Percentiles rank a stretch among this genome's conserved stretches.
phyloP scores from a whole-genome alignment of 2,329 filamentous ascomycete genomes.

The Fusarium sulawesiense region DNA sequence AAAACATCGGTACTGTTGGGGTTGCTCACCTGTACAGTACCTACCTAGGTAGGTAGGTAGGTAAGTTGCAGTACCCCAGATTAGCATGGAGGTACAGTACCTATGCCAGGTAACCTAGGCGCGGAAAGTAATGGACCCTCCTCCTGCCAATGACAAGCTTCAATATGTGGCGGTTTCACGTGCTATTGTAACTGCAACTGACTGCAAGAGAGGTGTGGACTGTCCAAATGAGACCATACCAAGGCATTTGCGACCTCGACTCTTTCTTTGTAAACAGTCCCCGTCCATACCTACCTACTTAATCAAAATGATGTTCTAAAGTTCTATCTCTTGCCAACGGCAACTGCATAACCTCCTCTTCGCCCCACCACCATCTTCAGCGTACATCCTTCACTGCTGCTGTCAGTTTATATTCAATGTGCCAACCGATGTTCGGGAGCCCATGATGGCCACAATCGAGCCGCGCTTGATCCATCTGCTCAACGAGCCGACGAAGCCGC shows the following conservation, averaged over 20 bases:
- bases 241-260: constrained; percentile 40
- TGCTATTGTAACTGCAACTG: constrained; percentile 40
- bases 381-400: constrained; percentile 11
- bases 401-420: constrained; percentile 46
- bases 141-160: constrained; percentile 38
- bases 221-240: constrained; percentile 43
- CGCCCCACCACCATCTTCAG: constrained; percentile 5
- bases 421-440: constrained; percentile 42
- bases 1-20: constrained; percentile 24
- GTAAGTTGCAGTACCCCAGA: background rate
- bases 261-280: constrained; percentile 38
- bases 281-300: constrained; percentile 9
- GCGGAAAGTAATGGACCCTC: constrained; percentile 14
- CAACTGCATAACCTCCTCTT: constrained; percentile 22
- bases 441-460: constrained; percentile 74
- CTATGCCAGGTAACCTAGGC: background rate
- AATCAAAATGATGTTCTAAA: constrained; percentile 41
- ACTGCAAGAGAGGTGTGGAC: constrained; percentile 32
- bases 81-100: too few species aligned
- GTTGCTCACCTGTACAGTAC: background rate
- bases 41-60: too few species aligned
- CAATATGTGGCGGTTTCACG: constrained; percentile 48
- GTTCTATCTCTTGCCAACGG: constrained; percentile 34
- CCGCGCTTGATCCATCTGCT: constrained; percentile 73
- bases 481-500: constrained; percentile 66